phyloP scores from a whole-genome alignment of 2,329 filamentous ascomycete genomes.

The Trichocomaceae sp. region DNA sequence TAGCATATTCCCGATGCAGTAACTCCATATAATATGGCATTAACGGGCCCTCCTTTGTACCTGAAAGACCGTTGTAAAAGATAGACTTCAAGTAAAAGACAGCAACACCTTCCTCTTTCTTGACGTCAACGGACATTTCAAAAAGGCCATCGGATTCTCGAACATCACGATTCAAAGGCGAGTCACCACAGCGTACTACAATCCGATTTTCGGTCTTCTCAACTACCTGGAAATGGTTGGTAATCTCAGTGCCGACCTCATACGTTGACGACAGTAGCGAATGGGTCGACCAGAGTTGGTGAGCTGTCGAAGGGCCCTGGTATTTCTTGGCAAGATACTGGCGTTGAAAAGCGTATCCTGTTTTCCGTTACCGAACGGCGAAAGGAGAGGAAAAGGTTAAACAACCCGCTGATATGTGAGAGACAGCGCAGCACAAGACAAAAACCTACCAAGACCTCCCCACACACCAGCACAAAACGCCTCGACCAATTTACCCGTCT shows the following conservation, averaged over 20 bases:
- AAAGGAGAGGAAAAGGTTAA: neutral
- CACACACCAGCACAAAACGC: slow-evolving; percentile 63
- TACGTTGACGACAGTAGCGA: slow-evolving; percentile 54
- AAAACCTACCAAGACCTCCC: slow-evolving; percentile 55
- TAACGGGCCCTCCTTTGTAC: slow-evolving; percentile 38
- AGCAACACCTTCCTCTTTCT: slow-evolving; percentile 53
- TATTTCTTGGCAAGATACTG: slow-evolving; percentile 55
- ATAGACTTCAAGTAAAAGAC: slow-evolving; percentile 61
- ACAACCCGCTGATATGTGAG: neutral
- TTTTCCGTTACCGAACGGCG: neutral
- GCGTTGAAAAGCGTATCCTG: slow-evolving; percentile 49
- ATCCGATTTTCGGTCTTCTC: slow-evolving; percentile 56
- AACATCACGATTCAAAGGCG: slow-evolving; percentile 51
- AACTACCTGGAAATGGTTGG: slow-evolving; percentile 66
- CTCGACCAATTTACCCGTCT: slow-evolving; percentile 54
- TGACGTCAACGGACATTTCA: slow-evolving; percentile 55
- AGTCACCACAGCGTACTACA: slow-evolving; percentile 60
- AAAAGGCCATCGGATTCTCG: slow-evolving; percentile 61
- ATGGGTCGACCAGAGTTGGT: slow-evolving; percentile 55
- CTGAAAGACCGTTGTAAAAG: slow-evolving; percentile 49
- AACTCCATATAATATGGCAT: slow-evolving; percentile 45
- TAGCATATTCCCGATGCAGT: slow-evolving; percentile 51
- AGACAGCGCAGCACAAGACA: neutral
- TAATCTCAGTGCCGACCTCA: slow-evolving; percentile 57
- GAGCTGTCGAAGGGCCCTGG: slow-evolving; percentile 48